phyloP scores from a whole-genome alignment of 345 rosid genomes.

The Cardiospermum halicacabum region DNA sequence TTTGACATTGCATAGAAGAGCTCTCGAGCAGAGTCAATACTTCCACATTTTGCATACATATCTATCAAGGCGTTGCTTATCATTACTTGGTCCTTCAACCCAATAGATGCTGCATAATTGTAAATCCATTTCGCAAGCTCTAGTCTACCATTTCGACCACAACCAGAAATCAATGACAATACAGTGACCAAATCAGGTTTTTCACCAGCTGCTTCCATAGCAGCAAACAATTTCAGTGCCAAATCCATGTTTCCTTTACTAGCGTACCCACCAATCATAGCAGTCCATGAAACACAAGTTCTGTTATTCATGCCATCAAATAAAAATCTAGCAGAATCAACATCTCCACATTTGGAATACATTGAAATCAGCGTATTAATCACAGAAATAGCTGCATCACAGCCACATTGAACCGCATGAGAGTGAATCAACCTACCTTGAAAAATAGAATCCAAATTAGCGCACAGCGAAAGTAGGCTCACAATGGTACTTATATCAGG shows the following conservation, averaged over 20 bases:
- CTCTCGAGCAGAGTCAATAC: slow-evolving; percentile 38
- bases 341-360: slow-evolving; percentile 55
- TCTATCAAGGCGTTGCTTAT: slow-evolving; percentile 56
- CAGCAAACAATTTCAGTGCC: slow-evolving; percentile 44
- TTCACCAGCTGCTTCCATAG: slow-evolving; percentile 43
- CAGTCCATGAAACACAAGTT: slow-evolving; percentile 79
- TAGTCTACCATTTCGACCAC: slow-evolving; percentile 47
- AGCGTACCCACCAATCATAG: slow-evolving; percentile 71
- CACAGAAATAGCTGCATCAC: slow-evolving; percentile 34
- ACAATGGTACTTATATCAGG: slow-evolving; percentile 58
- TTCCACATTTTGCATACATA: slow-evolving; percentile 71
- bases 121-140: slow-evolving; percentile 59
- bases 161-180: slow-evolving; percentile 56
- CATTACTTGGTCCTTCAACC: slow-evolving; percentile 38
- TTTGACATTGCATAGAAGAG: slow-evolving; percentile 37
- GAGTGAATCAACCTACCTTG: slow-evolving; percentile 54
- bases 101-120: slow-evolving; percentile 29
- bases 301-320: slow-evolving; percentile 42
- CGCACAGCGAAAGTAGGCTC: slow-evolving; percentile 49
- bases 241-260: slow-evolving; percentile 55
- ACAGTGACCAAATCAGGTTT: slow-evolving; percentile 55
- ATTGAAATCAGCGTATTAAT: slow-evolving; percentile 55
- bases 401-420: slow-evolving; percentile 44
- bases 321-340: slow-evolving; percentile 42
- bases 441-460: slow-evolving; percentile 26